Evolutionary conservation across 2,329 filamentous ascomycete genomes (phyloP).

Genomic region (Scleromitrula shiraiana): DNA sequence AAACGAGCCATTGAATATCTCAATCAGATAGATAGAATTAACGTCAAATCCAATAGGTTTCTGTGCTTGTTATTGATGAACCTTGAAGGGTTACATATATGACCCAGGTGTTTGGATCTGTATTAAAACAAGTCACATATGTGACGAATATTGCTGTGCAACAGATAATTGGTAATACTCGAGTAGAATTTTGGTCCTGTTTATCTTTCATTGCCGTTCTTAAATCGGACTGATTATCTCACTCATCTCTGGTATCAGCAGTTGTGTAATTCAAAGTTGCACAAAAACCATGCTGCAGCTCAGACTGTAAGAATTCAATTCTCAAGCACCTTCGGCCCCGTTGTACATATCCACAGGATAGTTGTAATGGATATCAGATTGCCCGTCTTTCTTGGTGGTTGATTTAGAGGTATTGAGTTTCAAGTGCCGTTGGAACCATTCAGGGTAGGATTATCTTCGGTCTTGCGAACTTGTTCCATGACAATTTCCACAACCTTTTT

Average conservation of each 20-base stretch:
- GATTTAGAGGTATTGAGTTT: not conserved
- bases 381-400: no score
- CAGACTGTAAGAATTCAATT: conserved; percentile 1
- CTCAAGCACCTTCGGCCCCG: not conserved
- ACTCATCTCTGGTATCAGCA: conserved; percentile 1
- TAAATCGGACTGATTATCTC: not conserved
- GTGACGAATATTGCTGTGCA: conserved; percentile 6
- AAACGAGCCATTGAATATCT: not conserved
- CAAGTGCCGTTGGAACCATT: conserved; percentile 9
- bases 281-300: conserved; percentile 6
- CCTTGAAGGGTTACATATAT: not conserved
- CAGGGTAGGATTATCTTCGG: conserved; percentile 19
- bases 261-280: not conserved
- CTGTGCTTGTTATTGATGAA: not conserved
- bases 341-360: not conserved
- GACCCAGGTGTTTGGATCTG: conserved; percentile 8
- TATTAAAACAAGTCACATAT: conserved; percentile 6
- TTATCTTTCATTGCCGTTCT: not conserved
- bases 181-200: not conserved
- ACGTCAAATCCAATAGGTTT: not conserved
- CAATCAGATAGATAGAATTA: not conserved
- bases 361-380: not conserved
- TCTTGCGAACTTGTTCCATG: conserved; percentile 42
- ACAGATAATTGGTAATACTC: conserved; percentile 1
- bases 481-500: conserved; percentile 65